Evolutionary conservation across 2,329 filamentous ascomycete genomes (phyloP).

Genomic region (Trichoderma atrobrunneum): DNA sequence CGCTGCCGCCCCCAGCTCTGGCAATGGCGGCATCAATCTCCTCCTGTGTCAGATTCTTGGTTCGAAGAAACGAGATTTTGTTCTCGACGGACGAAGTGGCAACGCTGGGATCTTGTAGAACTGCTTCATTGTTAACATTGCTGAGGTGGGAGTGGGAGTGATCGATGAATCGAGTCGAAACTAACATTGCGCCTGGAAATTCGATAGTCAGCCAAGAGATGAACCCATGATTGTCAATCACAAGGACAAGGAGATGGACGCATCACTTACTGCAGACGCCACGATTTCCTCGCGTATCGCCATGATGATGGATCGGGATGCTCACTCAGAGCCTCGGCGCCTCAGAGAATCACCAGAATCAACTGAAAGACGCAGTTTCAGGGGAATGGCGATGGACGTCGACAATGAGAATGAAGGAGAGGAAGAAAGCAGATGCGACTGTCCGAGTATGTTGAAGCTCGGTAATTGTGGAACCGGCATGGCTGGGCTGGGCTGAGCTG

Average conservation of each 20-base stretch:
- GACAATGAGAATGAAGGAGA: slow-evolving; percentile 12
- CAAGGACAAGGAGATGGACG: not conserved
- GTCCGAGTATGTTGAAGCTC: slow-evolving; percentile 27
- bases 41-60: slow-evolving; percentile 95
- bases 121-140: slow-evolving; percentile 43
- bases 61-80: slow-evolving; percentile 86
- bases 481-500: not conserved
- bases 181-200: slow-evolving; percentile 43
- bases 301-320: slow-evolving; percentile 45
- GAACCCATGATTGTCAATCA: not conserved
- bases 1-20: slow-evolving; percentile 64
- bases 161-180: slow-evolving; percentile 16
- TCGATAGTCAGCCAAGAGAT: not conserved
- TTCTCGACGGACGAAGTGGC: slow-evolving; percentile 88
- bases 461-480: slow-evolving; percentile 20
- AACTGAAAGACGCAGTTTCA: not conserved
- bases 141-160: not conserved
- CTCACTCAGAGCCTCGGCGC: slow-evolving; percentile 24
- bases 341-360: slow-evolving; percentile 22
- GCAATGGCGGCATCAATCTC: slow-evolving; percentile 85
- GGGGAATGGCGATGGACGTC: not conserved
- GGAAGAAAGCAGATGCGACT: slow-evolving; percentile 22
- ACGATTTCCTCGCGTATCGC: slow-evolving; percentile 94
- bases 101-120: slow-evolving; percentile 92
- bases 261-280: slow-evolving; percentile 65